Evolutionary conservation across 2,329 filamentous ascomycete species (phyloP).

Genomic region (Colletotrichum sojae): DNA sequence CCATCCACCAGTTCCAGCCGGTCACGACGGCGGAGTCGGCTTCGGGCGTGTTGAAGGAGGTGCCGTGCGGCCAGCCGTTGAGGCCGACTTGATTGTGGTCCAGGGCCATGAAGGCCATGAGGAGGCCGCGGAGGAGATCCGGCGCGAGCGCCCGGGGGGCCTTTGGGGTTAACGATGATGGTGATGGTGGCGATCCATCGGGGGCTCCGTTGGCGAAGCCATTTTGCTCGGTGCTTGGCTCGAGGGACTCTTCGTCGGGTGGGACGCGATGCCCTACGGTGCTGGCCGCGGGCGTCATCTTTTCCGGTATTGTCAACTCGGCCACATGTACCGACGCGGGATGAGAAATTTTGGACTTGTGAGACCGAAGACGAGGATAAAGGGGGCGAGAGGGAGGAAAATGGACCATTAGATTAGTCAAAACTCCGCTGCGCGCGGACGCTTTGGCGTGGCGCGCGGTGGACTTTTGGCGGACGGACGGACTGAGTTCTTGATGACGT

Average conservation of each 20-base stretch:
- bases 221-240: not conserved
- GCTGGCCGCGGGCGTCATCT: not conserved
- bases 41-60: slow-evolving; percentile 51
- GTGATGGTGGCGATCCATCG: not conserved
- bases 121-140: slow-evolving; percentile 59
- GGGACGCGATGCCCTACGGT: not conserved
- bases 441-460: not conserved
- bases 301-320: not conserved
- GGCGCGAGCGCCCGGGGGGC: slow-evolving; percentile 55
- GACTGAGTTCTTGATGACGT: not conserved
- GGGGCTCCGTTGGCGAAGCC: slow-evolving; percentile 17
- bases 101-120: slow-evolving; percentile 62
- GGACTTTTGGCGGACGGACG: not conserved
- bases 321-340: too few relatives aligned
- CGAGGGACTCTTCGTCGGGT: slow-evolving; percentile 17
- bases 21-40: slow-evolving; percentile 52
- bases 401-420: not conserved
- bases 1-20: slow-evolving; percentile 55
- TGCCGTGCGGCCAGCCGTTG: slow-evolving; percentile 58
- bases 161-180: not conserved
- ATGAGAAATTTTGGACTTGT: too few relatives aligned
- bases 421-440: not conserved
- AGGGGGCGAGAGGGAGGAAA: too few relatives aligned
- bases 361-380: too few relatives aligned
- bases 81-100: slow-evolving; percentile 58